Evolutionary conservation across 2,329 filamentous ascomycete species (phyloP).

Genomic region (Xylaria hypoxylon): DNA sequence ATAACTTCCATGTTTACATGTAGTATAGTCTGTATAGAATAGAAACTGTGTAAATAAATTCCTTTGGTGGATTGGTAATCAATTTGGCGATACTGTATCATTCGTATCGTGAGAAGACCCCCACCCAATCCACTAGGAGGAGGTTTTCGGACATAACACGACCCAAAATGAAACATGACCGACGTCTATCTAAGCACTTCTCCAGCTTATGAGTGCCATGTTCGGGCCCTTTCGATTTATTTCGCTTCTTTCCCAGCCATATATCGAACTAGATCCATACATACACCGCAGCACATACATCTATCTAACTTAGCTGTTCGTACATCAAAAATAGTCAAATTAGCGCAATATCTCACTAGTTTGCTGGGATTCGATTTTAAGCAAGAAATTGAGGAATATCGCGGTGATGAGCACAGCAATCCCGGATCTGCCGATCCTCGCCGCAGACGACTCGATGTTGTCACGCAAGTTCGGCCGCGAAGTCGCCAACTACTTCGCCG

Average conservation of each 20-base stretch:
- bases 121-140: slow-evolving; percentile 28
- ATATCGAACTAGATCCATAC: slow-evolving; percentile 4
- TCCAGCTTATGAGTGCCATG: slow-evolving; percentile 11
- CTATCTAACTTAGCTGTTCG: not conserved
- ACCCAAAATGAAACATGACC: slow-evolving; percentile 28
- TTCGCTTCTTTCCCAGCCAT: not conserved
- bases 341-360: not conserved
- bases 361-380: slow-evolving; percentile 2
- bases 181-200: slow-evolving; percentile 6
- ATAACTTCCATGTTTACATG: too few species aligned
- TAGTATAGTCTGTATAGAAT: slow-evolving; percentile 1
- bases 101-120: slow-evolving; percentile 30
- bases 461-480: slow-evolving; percentile 82
- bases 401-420: slow-evolving; percentile 50
- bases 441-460: slow-evolving; percentile 72
- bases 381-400: slow-evolving; percentile 5
- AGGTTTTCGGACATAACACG: slow-evolving; percentile 32
- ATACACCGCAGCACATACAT: slow-evolving; percentile 13
- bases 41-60: not conserved
- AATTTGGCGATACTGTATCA: slow-evolving; percentile 15
- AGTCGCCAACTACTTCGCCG: slow-evolving; percentile 85
- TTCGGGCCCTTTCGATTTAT: slow-evolving; percentile 10
- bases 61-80: slow-evolving; percentile 36
- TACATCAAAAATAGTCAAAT: slow-evolving; percentile 6
- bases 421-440: slow-evolving; percentile 59